Evolutionary conservation across 257 asterid genomes (phyloP).

Genomic region (Jacaranda copaia): DNA sequence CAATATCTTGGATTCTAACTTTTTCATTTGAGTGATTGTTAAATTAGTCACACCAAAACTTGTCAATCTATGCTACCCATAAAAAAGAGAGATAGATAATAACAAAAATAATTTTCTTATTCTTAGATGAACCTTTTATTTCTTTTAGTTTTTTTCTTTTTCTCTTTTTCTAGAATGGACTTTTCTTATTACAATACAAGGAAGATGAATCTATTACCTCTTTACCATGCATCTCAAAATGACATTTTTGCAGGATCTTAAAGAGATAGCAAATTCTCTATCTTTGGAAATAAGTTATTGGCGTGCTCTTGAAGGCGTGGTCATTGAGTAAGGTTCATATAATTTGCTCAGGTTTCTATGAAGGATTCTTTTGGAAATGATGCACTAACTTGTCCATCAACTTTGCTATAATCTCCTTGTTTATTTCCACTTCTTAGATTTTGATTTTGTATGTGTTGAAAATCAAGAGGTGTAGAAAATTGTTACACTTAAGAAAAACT

Average conservation of each 20-base stretch:
- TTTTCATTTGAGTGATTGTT: neutral
- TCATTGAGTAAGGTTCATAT: too few species aligned
- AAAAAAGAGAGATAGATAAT: neutral
- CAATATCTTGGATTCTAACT: neutral
- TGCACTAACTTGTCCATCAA: too few species aligned
- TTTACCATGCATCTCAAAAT: neutral
- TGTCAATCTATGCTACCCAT: neutral
- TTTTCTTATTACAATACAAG: neutral
- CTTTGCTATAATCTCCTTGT: too few species aligned
- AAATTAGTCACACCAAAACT: neutral
- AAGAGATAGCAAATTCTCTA: conserved; percentile 56
- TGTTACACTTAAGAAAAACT: too few species aligned
- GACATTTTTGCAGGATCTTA: conserved; percentile 63
- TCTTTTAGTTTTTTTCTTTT: neutral
- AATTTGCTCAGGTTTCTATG: too few species aligned
- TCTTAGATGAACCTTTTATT: neutral
- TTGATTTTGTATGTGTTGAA: too few species aligned
- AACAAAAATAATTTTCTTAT: neutral
- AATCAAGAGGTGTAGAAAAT: too few species aligned
- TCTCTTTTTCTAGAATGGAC: too few species aligned
- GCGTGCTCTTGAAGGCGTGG: neutral
- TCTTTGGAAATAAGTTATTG: conserved; percentile 41
- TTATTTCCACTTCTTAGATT: too few species aligned
- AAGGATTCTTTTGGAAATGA: too few species aligned
- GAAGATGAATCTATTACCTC: neutral